A percentile compares a stretch with the other conserved stretches of the same genome.
Conservation (phyloP, 306 rosid genomes). For the Mucuna pruriens region DNA sequence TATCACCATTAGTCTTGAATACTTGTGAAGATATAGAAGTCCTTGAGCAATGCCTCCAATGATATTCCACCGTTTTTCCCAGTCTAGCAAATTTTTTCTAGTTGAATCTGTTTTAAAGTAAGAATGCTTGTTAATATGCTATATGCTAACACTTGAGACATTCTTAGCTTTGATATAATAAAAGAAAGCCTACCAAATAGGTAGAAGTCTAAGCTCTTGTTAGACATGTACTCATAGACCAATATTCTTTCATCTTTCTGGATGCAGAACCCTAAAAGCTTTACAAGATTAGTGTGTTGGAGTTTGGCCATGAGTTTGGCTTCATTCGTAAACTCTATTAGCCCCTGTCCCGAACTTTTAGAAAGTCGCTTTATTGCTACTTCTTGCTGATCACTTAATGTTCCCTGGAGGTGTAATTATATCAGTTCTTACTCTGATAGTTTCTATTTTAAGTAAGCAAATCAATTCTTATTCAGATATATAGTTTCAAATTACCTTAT, state of each 20-base stretch:
- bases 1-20: constrained; percentile 50
- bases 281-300: constrained; percentile 53
- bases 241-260: constrained; percentile 44
- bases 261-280: constrained; percentile 51
- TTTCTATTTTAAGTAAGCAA: background rate
- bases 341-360: constrained; percentile 47
- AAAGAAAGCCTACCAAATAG: constrained; percentile 40
- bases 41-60: constrained; percentile 54
- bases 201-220: constrained; percentile 43
- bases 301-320: constrained; percentile 50
- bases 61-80: constrained; percentile 43
- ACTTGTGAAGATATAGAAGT: constrained; percentile 49
- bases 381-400: constrained; percentile 40
- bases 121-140: background rate
- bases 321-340: constrained; percentile 50
- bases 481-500: constrained; percentile 36
- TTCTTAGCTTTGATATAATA: background rate
- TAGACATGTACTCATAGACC: constrained; percentile 38
- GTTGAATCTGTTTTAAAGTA: constrained; percentile 27
- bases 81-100: constrained; percentile 26
- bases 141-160: background rate
- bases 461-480: background rate
- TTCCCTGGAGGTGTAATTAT: constrained; percentile 37
- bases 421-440: background rate
- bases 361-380: constrained; percentile 56